Evolutionary conservation across 129 eudicot genomes (phyloP), one percentile per base, ranked within the genome.

Genomic region (Artemisia argyi): DNA sequence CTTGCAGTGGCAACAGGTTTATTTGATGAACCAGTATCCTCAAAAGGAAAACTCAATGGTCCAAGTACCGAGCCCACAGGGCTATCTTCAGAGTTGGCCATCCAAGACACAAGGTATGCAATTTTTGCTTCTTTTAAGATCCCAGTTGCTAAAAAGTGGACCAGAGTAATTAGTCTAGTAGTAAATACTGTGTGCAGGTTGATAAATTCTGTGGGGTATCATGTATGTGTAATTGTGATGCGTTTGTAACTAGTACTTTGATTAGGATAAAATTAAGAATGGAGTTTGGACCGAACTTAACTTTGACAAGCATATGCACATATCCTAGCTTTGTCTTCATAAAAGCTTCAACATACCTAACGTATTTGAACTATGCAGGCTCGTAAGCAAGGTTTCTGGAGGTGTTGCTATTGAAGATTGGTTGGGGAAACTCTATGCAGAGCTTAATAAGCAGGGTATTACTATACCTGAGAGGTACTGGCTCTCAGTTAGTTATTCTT

Each of bases 391-490:
- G 69, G 78, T 56, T 67, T 42, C 76, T 0, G 48, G 70, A 48
- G 61, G 62, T 66, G 77, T 20, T 76, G 79, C 18, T 58, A 18
- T 79, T 61, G 76, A 79, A 60, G 61, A 82, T 66, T 82, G 90
- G 90, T 48, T 90, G 79, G 60, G 66, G 50, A 69, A 85, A 67
- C 92, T 90, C 60, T 65, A 57, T 53, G 56, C 61, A 11, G 90
- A 85, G 83, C 84, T 90, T 15, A 82, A 80, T 44, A 83, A 81
- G 80, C 80, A 84, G 86, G 93, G 90, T 62, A 74, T 90, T 57
- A 75, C 68, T 58, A 48, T 90, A 70, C 88, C 96, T 66, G 96
- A 83, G 32, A 87, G 96, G 96, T 90, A 79, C 53, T 49, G 16
- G 28, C 58, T 59, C 68, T 48, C 13, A 32, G 3, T 65, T 42